Conservation (phyloP, 805 yeast species). For the Cyberlindnera saturnus region DNA sequence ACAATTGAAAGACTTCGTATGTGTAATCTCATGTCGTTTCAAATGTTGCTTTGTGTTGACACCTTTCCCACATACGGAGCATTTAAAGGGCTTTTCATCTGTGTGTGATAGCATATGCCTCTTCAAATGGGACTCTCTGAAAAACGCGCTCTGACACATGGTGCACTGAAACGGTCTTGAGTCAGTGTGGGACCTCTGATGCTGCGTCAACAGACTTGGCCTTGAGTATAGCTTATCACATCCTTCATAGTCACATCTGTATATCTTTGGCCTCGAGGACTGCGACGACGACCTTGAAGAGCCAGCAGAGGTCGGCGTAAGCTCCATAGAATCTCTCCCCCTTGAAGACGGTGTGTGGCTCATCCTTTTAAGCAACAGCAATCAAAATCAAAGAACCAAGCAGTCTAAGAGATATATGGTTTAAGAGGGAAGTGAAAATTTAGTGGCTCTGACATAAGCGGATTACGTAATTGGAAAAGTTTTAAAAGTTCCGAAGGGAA, state of each 20-base stretch:
- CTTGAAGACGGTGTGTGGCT: background rate
- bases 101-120: constrained; percentile 68
- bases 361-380: background rate
- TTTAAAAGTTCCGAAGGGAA: too few species aligned
- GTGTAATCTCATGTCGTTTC: constrained; percentile 77
- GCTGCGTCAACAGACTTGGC: constrained; percentile 82
- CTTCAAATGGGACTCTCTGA: constrained; percentile 73
- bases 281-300: constrained; percentile 25
- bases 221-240: constrained; percentile 75
- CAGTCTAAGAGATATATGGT: too few species aligned
- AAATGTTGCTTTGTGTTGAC: constrained; percentile 76
- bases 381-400: too few species aligned
- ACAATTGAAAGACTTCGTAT: constrained; percentile 62
- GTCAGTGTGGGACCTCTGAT: constrained; percentile 69
- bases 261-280: constrained; percentile 49
- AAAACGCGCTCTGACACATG: constrained; percentile 59
- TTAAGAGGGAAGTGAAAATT: too few species aligned
- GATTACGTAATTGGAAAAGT: too few species aligned
- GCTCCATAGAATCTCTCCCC: background rate
- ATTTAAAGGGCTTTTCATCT: constrained; percentile 61
- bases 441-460: too few species aligned
- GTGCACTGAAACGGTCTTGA: constrained; percentile 70
- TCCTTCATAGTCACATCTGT: constrained; percentile 54
- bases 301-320: constrained; percentile 5
- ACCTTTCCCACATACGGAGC: constrained; percentile 76